Conservation (phyloP, 768 basidiomycete genomes). For the Agaricus sinodeliciosus region DNA sequence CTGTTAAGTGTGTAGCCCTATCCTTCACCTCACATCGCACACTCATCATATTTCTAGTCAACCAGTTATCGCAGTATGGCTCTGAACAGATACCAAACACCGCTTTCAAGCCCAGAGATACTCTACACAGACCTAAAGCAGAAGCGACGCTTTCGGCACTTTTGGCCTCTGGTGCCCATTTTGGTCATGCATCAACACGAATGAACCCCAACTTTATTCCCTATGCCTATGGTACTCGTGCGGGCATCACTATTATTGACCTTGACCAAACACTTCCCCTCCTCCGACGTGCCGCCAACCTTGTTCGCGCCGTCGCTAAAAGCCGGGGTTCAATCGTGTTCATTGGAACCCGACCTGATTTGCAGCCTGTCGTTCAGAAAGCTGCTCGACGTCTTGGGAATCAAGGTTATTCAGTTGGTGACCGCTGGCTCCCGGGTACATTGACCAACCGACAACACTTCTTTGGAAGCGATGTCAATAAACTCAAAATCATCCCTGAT, state of each 20-base stretch:
- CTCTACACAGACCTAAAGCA: constrained; percentile 58
- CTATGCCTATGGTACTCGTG: constrained; percentile 88
- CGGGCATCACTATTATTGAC: constrained; percentile 89
- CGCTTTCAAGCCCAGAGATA: constrained; percentile 67
- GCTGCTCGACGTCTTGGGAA: constrained; percentile 74
- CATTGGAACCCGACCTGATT: constrained; percentile 80
- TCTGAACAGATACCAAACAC: constrained; percentile 66
- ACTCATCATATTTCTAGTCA: constrained; percentile 34
- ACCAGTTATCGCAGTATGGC: constrained; percentile 64
- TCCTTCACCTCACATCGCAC: constrained; percentile 9
- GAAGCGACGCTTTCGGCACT: constrained; percentile 83
- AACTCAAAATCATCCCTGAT: constrained; percentile 68
- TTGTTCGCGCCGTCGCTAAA: constrained; percentile 77
- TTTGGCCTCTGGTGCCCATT: constrained; percentile 87
- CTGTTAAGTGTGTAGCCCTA: constrained; percentile 41
- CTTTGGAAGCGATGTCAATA: constrained; percentile 52
- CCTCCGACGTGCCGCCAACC: constrained; percentile 82
- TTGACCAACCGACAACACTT: constrained; percentile 81
- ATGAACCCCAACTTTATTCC: constrained; percentile 89
- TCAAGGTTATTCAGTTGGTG: constrained; percentile 81
- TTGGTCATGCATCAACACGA: constrained; percentile 80
- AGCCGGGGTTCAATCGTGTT: constrained; percentile 84
- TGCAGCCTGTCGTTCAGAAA: constrained; percentile 65
- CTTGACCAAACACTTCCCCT: constrained; percentile 90
- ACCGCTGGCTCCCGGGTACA: constrained; percentile 93